Conservation (phyloP, 208 protist genomes). For the Leishmania turanica region DNA sequence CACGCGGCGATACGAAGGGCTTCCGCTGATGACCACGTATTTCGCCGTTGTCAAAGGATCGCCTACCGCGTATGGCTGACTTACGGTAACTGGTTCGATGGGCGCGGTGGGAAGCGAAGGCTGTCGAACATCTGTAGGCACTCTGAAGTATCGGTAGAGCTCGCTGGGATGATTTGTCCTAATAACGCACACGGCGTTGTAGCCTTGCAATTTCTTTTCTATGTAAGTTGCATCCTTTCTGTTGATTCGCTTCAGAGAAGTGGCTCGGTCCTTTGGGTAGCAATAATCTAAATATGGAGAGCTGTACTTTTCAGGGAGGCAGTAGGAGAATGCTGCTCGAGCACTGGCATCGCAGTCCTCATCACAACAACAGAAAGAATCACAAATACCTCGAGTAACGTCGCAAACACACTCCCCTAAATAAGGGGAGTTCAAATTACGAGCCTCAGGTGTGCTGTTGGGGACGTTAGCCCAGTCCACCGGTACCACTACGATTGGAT, state of each 20-base stretch:
- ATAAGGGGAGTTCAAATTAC: slow-evolving; percentile 77
- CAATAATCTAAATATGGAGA: slow-evolving; percentile 63
- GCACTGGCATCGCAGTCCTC: slow-evolving; percentile 48
- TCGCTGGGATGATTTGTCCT: slow-evolving; percentile 61
- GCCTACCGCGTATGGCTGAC: slow-evolving; percentile 33
- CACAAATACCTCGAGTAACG: slow-evolving; percentile 61
- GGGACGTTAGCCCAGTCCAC: slow-evolving; percentile 56
- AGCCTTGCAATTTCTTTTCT: slow-evolving; percentile 38
- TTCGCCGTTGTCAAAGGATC: slow-evolving; percentile 36
- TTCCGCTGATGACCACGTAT: slow-evolving; percentile 12
- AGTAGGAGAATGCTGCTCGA: slow-evolving; percentile 46
- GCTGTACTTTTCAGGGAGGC: slow-evolving; percentile 55
- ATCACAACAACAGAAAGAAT: slow-evolving; percentile 83
- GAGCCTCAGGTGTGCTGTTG: slow-evolving; percentile 20
- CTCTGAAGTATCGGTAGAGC: slow-evolving; percentile 66
- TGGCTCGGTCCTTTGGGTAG: slow-evolving; percentile 40
- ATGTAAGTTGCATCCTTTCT: slow-evolving; percentile 42
- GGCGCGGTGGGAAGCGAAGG: slow-evolving; percentile 9
- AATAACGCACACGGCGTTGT: slow-evolving; percentile 60
- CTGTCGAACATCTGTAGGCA: slow-evolving; percentile 51
- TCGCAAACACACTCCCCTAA: slow-evolving; percentile 81
- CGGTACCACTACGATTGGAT: slow-evolving; percentile 31
- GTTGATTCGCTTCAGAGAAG: slow-evolving; percentile 41
- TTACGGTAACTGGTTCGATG: neutral
- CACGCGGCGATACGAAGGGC: slow-evolving; percentile 31